Base-by-base conservation (phyloP, 257 asterid genomes). In the Solanum chmielewskii region DNA sequence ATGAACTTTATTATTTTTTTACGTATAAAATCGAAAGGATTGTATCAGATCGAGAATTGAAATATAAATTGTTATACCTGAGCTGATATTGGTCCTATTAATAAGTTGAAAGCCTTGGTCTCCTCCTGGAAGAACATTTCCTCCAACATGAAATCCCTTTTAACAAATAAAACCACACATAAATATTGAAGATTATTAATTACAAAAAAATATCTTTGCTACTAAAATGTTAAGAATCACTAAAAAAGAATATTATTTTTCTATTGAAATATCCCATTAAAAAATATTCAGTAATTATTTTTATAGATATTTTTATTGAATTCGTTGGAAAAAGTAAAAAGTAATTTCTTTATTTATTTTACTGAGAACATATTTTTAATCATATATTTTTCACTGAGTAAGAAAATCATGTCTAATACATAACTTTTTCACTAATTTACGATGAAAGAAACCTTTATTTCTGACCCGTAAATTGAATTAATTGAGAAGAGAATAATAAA, bases 71-170 rank as follows among this genome's bases (percentile, higher is more conserved):
- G 41, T 29, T 29, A 29, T 86, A 92, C 99, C 99, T 88, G 98
- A 89, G 84, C 88, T 95, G 31, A 90, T 88, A 90, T 92, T 94
- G 87, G 90, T 90, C 88, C 91, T 89, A 3, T 91, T 89, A 90
- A 68, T 89, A 90, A 68, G 85, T 9, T 94, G 88, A 84, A 90
- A 42, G 59, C 90, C 91, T 90, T 95, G 98, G 62, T 95, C 97
- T 87, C 97, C 98, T 64, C 93, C 91, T n/a, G 89, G 49, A 88
- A 88, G 76, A 42, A 91, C 89, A 89, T 86, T 89, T 91, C 95
- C 99, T 68, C 97, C 98, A 64, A 93, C 68, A 88, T 88, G 89
- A 29, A 92, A 82, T 15, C 98, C 99, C 99, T 96, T 35, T 71
- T 86, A 81, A 85, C 20, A 81, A 6, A 76, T 59, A 20, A 41